These are phyloP conservation scores for Berkeleyomyces basicola DNA, from an alignment of 2,329 filamentous ascomycete genomes.

Conservation along the genomic window DNA sequence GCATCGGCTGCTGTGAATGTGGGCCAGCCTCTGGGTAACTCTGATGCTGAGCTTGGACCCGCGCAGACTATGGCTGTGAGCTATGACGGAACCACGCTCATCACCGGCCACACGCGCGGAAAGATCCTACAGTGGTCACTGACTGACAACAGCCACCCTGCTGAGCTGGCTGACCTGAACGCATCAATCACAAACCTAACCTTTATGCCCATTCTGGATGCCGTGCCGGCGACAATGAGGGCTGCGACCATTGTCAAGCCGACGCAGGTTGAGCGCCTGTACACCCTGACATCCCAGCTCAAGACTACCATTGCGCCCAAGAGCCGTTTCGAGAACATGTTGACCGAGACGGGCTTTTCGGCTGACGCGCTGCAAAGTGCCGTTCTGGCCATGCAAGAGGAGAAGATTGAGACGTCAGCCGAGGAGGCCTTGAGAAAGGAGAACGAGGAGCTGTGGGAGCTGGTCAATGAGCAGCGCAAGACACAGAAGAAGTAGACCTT, in stretches of 20 bases:
- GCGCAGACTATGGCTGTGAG: slow-evolving; percentile 54
- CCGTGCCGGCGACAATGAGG: slow-evolving; percentile 6
- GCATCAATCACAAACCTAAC: slow-evolving; percentile 67
- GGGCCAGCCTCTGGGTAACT: slow-evolving; percentile 35
- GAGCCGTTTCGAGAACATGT: slow-evolving; percentile 29
- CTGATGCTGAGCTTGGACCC: slow-evolving; percentile 47
- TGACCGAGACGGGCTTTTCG: slow-evolving; percentile 31
- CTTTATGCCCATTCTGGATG: slow-evolving; percentile 44
- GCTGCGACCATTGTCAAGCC: slow-evolving; percentile 60
- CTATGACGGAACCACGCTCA: slow-evolving; percentile 64
- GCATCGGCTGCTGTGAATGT: slow-evolving; percentile 41
- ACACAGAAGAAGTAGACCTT: slow-evolving; percentile 21
- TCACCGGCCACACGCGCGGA: slow-evolving; percentile 70
- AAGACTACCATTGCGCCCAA: slow-evolving; percentile 21
- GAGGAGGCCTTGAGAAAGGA: slow-evolving; percentile 15
- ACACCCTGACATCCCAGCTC: slow-evolving; percentile 51
- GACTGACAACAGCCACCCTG: slow-evolving; percentile 48
- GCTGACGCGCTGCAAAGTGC: slow-evolving; percentile 32
- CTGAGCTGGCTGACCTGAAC: slow-evolving; percentile 54
- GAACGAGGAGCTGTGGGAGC: slow-evolving; percentile 25
- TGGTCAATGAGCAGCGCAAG: slow-evolving; percentile 24
- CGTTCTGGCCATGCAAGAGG: slow-evolving; percentile 21
- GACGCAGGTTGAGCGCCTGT: slow-evolving; percentile 47
- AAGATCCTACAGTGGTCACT: slow-evolving; percentile 71
- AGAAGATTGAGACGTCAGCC: slow-evolving; percentile 5